Evolutionary conservation across 495 filamentous ascomycete genomes (phyloP).

Genomic region (Evansstolkia leycettana): DNA sequence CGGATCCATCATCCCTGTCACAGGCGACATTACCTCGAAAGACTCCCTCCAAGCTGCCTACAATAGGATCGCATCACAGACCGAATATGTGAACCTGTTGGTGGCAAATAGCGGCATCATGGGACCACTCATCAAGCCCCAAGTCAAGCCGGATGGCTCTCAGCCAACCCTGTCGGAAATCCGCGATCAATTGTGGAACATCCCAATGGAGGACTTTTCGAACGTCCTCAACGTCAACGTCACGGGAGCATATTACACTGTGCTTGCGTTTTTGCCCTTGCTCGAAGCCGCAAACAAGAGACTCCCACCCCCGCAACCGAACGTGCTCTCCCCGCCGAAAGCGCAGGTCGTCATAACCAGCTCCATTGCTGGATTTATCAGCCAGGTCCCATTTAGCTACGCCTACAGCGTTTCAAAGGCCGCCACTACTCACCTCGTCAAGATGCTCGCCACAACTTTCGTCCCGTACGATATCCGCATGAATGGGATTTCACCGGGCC

Average conservation of each 20-base stretch:
- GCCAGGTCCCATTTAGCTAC: slow-evolving; percentile 40
- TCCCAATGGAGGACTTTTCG: slow-evolving; percentile 45
- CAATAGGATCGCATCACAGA: slow-evolving; percentile 37
- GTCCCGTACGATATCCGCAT: slow-evolving; percentile 46
- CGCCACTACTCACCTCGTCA: slow-evolving; percentile 50
- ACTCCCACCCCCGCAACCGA: slow-evolving; percentile 16
- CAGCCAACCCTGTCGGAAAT: slow-evolving; percentile 35
- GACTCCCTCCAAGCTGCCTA: slow-evolving; percentile 43
- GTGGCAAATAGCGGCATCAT: slow-evolving; percentile 55
- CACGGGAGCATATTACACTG: slow-evolving; percentile 48
- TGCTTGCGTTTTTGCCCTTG: slow-evolving; percentile 50
- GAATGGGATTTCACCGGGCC: slow-evolving; percentile 55
- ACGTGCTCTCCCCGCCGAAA: slow-evolving; percentile 31
- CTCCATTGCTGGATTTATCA: slow-evolving; percentile 49
- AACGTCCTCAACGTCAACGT: slow-evolving; percentile 47
- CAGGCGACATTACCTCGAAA: slow-evolving; percentile 55
- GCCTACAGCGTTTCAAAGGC: slow-evolving; percentile 57
- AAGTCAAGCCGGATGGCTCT: slow-evolving; percentile 16
- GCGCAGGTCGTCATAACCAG: slow-evolving; percentile 54
- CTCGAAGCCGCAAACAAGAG: slow-evolving; percentile 50
- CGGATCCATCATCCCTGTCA: slow-evolving; percentile 42
- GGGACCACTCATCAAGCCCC: slow-evolving; percentile 34
- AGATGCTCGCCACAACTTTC: slow-evolving; percentile 42
- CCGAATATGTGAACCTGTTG: slow-evolving; percentile 48
- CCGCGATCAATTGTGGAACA: slow-evolving; percentile 34